Base-by-base conservation (phyloP, 352 stramenopile species). In the Phytophthora tubulina region DNA sequence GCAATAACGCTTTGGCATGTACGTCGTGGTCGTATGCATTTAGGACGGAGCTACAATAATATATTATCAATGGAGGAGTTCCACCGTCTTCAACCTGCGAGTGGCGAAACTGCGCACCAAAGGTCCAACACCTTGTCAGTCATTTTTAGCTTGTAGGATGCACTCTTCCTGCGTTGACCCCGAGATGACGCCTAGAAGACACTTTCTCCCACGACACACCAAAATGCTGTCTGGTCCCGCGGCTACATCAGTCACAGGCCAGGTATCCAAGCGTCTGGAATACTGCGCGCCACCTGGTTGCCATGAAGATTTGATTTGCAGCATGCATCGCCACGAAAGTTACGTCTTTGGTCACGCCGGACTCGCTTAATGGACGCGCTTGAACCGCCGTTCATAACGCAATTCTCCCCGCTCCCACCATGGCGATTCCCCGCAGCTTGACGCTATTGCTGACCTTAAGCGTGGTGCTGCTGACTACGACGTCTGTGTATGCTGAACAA, bases 211-310 rank as follows among this genome's bases (percentile, higher is more conserved):
- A 59, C 54, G 56, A 27, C 56, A 63, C 33, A 54, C 54, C 32
- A 30, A 45, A 45, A 31, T 35, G 39, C 49, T 36, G 10, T 48
- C 38, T 53, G n/a, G 42, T 54, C 42, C 17, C 21, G 27, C 30
- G 7, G 6, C 31, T 21, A 4, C 5, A 9, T 51, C 54, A 45
- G 55, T 42, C 21, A 27, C 21, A 27, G 21, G 21, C 21, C 53
- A 70, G 55, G 68, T 68, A 75, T 75, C 68, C 68, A 61, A 44
- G 46, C 41, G 54, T 51, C 50, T 56, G 38, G 39, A 71, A 71
- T 62, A 66, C 67, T 74, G 61, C 51, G 59, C 53, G 31, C 55
- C 46, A 72, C 68, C 68, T 72, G 68, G 41, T 67, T 38, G 67
- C 31, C 31, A 33, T 27, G 31, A 69, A 35, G 17, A 53, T 35